These are phyloP conservation scores for Penicillium sp. DNA, from an alignment of 2,329 filamentous ascomycete species.

Conservation along the genomic window DNA sequence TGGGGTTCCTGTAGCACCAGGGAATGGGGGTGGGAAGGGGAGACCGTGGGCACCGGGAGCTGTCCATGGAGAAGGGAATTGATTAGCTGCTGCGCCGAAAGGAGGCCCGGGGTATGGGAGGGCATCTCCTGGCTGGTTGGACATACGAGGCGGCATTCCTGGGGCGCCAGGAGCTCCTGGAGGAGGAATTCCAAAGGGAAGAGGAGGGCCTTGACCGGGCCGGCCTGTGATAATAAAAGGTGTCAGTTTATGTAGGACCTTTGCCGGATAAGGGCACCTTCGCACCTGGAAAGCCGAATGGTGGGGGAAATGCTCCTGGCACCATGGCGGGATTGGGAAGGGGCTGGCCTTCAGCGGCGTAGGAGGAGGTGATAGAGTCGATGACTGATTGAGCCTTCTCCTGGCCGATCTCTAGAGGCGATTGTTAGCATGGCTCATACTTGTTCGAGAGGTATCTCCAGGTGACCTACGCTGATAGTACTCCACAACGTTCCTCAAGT, in stretches of 20 bases:
- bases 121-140: background rate
- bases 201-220: conserved; percentile 55
- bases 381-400: conserved; percentile 99
- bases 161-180: conserved; percentile 41
- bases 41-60: conserved; percentile 57
- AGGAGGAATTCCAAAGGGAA: conserved; percentile 58
- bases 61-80: conserved; percentile 24
- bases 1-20: conserved; percentile 34
- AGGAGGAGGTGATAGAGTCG: conserved; percentile 94
- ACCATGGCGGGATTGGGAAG: conserved; percentile 83
- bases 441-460: background rate
- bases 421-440: background rate
- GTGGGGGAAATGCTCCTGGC: conserved; percentile 52
- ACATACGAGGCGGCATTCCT: conserved; percentile 57
- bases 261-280: conserved; percentile 1
- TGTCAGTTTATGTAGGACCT: background rate
- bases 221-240: conserved; percentile 21
- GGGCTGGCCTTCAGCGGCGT: conserved; percentile 89
- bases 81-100: conserved; percentile 9
- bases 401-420: conserved; percentile 83
- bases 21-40: conserved; percentile 52
- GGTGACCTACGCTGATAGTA: conserved; percentile 83
- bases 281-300: conserved; percentile 65
- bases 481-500: conserved; percentile 94
- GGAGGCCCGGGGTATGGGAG: background rate